Evolutionary conservation across 1,284 basidiomycete species (phyloP).

Genomic region (Coniferiporia weirii): DNA sequence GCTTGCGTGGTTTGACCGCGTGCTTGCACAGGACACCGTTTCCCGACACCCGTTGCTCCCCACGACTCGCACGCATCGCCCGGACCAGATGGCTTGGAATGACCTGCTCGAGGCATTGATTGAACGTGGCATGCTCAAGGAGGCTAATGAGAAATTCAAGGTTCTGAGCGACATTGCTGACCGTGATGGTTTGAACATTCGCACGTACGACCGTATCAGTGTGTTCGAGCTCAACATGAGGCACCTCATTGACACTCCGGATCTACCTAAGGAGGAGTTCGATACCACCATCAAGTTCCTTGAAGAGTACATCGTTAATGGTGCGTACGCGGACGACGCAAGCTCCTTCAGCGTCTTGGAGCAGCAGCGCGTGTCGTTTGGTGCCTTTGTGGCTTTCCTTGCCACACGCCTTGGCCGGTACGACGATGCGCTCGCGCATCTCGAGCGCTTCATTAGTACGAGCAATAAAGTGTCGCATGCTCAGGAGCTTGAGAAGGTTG

Average conservation of each 20-base stretch:
- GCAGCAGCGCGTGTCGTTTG: neutral
- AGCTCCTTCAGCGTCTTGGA: neutral
- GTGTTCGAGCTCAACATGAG: slow-evolving; percentile 38
- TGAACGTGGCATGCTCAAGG: slow-evolving; percentile 38
- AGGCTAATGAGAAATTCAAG: slow-evolving; percentile 51
- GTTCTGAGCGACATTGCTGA: slow-evolving; percentile 32
- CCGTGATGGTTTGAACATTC: slow-evolving; percentile 29
- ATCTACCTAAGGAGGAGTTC: slow-evolving; percentile 14
- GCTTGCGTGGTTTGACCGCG: slow-evolving; percentile 63
- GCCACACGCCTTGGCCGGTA: neutral
- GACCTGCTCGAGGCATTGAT: slow-evolving; percentile 52
- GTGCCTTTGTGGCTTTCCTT: slow-evolving; percentile 2
- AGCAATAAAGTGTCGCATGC: neutral
- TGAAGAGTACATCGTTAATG: slow-evolving; percentile 20
- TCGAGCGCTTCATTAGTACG: neutral
- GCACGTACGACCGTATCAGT: slow-evolving; percentile 25
- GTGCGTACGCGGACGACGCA: neutral
- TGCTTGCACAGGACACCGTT: slow-evolving; percentile 41
- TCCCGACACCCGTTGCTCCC: slow-evolving; percentile 36
- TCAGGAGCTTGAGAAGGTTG: neutral
- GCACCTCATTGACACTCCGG: slow-evolving; percentile 30
- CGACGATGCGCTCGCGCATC: neutral
- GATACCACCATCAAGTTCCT: slow-evolving; percentile 28
- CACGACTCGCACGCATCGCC: slow-evolving; percentile 40
- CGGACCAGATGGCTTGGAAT: slow-evolving; percentile 46